phyloP scores from a whole-genome alignment of 768 basidiomycete genomes.

The Leccinellum luteum region DNA sequence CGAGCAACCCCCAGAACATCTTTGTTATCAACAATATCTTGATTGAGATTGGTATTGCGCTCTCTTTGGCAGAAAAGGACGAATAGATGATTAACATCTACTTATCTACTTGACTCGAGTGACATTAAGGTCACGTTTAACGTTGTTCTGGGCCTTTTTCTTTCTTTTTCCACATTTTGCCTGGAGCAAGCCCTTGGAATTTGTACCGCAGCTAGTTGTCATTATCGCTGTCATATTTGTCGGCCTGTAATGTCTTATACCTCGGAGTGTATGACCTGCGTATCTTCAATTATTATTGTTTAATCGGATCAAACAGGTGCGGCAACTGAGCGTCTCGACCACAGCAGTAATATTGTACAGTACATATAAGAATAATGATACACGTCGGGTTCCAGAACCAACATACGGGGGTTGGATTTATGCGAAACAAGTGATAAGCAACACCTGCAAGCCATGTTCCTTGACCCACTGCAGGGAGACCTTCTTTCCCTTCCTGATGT shows the following conservation, averaged over 20 bases:
- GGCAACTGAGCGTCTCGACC: neutral
- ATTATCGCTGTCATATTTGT: constrained; percentile 1
- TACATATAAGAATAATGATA: neutral
- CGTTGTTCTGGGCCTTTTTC: neutral
- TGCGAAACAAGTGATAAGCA: constrained; percentile 52
- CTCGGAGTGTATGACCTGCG: constrained; percentile 7
- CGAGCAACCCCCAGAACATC: constrained; percentile 34
- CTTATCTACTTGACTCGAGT: neutral
- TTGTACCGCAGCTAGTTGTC: neutral
- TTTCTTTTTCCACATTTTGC: constrained; percentile 4
- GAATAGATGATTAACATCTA: neutral
- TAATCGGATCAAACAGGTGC: neutral
- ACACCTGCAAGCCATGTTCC: constrained; percentile 57
- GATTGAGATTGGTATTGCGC: constrained; percentile 29
- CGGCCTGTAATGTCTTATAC: constrained; percentile 24
- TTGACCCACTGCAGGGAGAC: constrained; percentile 60
- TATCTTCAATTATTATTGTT: constrained; percentile 3
- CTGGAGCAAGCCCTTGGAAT: constrained; percentile 4
- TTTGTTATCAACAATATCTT: constrained; percentile 35
- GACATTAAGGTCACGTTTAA: neutral
- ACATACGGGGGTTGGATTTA: constrained; percentile 15
- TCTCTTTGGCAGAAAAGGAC: constrained; percentile 8
- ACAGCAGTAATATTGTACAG: neutral
- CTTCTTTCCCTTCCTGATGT: constrained; percentile 48
- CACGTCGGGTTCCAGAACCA: neutral